Evolutionary conservation across 345 rosid species (phyloP), one percentile per base, ranked within the genome.

Genomic region (Gossypium thurberi): DNA sequence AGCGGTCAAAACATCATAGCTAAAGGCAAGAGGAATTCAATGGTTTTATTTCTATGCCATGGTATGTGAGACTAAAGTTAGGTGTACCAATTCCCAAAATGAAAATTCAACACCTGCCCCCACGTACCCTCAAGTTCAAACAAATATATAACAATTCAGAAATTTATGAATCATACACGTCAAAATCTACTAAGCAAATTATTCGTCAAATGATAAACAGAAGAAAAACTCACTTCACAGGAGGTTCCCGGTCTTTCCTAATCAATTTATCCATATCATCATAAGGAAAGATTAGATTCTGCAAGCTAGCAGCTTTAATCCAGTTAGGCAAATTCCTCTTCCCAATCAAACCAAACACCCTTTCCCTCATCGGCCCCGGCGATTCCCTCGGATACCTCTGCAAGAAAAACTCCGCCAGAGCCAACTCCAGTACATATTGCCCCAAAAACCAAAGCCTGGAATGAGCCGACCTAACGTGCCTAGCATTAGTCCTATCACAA

Each of bases 381-480:
- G 90, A 85, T 20, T 95, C 97, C 81, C 98, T 86, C 4, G 97
- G 98, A 74, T 89, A 94, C 84, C 94, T 85, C 88, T 94, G 97
- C 86, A 94, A 64, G 83, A 89, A 90, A 84, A 74, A 89, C 84
- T 92, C 98, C 2, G 90, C 79, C 14, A 90, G 53, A 2, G 91
- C 91, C 86, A 95, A 77, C 83, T 95, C 99, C 69, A 95, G 83
- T 77, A 95, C 99, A 64, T 89, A 95, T 78, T 95, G 99, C 65
- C 98, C 99, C 74, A 92, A 58, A 76, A 95, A 95, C 72, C 77
- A 60, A 69, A 92, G 81, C 86, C 97, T 92, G 11, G 98, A 90
- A 55, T 92, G 97, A 58, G 91, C 99, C 10, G 82, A 85, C 84
- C 88, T 88, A 64, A 92, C 91, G 62, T 95, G 98, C 84, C 92